Evolutionary conservation across 352 stramenopile species (phyloP).

Genomic region (Aphanomyces stellatus): DNA sequence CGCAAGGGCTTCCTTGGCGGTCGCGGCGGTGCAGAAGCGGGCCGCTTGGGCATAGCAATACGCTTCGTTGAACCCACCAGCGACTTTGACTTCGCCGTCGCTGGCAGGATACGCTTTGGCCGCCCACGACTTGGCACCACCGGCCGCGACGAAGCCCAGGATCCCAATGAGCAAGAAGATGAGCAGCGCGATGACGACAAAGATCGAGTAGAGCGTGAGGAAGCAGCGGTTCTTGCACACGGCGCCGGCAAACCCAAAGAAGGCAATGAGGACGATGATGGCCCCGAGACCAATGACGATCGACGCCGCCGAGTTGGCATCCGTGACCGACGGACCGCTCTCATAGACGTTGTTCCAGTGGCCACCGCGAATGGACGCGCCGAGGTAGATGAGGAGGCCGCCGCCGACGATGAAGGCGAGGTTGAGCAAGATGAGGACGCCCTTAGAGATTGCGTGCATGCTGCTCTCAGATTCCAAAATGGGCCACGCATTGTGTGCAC

Average conservation of each 20-base stretch:
- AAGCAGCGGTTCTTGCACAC: constrained; percentile 58
- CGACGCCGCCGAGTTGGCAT: constrained; percentile 50
- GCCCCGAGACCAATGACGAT: constrained; percentile 60
- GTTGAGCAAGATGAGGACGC: constrained; percentile 73
- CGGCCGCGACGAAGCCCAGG: constrained; percentile 26
- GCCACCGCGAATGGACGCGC: constrained; percentile 44
- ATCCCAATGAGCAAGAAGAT: constrained; percentile 63
- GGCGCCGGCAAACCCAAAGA: constrained; percentile 63
- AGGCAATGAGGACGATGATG: constrained; percentile 52
- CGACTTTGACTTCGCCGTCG: constrained; percentile 37
- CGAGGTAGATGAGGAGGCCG: constrained; percentile 74
- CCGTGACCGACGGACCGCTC: constrained; percentile 55
- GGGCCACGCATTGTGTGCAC: not conserved
- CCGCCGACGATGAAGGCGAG: constrained; percentile 75
- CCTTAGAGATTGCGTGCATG: constrained; percentile 38
- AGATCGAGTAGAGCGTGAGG: constrained; percentile 53
- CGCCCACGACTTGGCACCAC: constrained; percentile 39
- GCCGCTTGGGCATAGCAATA: constrained; percentile 70
- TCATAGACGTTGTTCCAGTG: constrained; percentile 64
- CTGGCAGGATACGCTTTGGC: constrained; percentile 40
- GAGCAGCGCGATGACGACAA: constrained; percentile 46
- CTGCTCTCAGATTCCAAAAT: not conserved
- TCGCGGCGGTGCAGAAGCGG: constrained; percentile 57
- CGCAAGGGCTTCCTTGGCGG: constrained; percentile 37
- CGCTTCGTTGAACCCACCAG: constrained; percentile 52